phyloP scores from a whole-genome alignment of 495 filamentous ascomycete species.

The Daldinia decipiens region DNA sequence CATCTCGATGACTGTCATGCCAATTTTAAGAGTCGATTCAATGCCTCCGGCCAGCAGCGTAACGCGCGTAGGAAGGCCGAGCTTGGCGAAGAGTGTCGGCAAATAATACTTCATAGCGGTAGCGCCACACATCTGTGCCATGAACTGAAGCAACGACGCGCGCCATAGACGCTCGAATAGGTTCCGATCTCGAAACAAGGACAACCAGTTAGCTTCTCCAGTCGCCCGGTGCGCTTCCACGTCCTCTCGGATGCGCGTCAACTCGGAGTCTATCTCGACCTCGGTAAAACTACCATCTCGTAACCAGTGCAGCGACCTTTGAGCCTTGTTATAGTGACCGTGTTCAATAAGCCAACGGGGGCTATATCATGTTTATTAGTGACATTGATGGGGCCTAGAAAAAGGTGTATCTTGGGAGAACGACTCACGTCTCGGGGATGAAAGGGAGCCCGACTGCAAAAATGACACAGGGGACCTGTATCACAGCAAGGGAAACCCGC shows the following conservation, averaged over 20 bases:
- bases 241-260: slow-evolving; percentile 51
- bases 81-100: slow-evolving; percentile 57
- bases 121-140: slow-evolving; percentile 64
- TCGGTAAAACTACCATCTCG: slow-evolving; percentile 54
- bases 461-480: slow-evolving; percentile 56
- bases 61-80: slow-evolving; percentile 57
- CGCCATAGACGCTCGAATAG: slow-evolving; percentile 58
- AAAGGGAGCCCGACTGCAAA: slow-evolving; percentile 60
- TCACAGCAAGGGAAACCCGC: slow-evolving; percentile 58
- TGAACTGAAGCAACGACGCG: slow-evolving; percentile 61
- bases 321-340: slow-evolving; percentile 50
- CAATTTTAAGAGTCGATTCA: slow-evolving; percentile 63
- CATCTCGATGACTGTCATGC: slow-evolving; percentile 61
- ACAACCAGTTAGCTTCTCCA: slow-evolving; percentile 48
- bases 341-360: slow-evolving; percentile 63
- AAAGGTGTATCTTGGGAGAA: neutral
- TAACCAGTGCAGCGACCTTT: slow-evolving; percentile 54
- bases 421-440: slow-evolving; percentile 60
- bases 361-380: slow-evolving; percentile 31
- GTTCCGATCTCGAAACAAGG: slow-evolving; percentile 53
- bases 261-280: slow-evolving; percentile 50
- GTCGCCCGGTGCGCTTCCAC: slow-evolving; percentile 48
- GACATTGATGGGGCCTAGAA: neutral
- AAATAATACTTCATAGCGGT: slow-evolving; percentile 67
- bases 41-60: slow-evolving; percentile 62